Percentiles rank a stretch among this genome's conserved stretches.
phyloP scores from a whole-genome alignment of 495 filamentous ascomycete species.

The Xylaria scruposa region DNA sequence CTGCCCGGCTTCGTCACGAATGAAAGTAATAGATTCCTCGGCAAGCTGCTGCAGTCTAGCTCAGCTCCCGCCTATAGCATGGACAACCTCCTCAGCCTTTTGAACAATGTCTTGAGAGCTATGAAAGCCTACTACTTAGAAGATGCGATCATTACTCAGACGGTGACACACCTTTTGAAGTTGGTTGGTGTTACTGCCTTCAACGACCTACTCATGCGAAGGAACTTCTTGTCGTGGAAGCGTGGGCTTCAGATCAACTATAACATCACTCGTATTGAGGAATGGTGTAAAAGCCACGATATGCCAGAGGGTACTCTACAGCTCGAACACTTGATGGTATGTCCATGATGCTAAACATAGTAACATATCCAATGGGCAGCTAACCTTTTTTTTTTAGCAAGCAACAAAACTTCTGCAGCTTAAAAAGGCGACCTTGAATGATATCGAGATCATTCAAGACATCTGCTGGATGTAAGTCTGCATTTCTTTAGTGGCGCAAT shows the following conservation, averaged over 20 bases:
- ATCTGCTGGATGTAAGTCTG: slow-evolving; percentile 97
- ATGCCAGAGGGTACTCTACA: slow-evolving; percentile 99
- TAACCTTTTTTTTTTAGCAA: slow-evolving; percentile 68
- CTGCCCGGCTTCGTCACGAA: slow-evolving; percentile 98
- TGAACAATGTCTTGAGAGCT: slow-evolving; percentile 97
- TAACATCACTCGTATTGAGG: slow-evolving; percentile 98
- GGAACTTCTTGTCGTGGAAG: slow-evolving; percentile 99
- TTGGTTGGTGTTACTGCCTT: slow-evolving; percentile 98
- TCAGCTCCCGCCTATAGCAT: slow-evolving; percentile 94
- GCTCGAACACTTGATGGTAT: slow-evolving; percentile 96
- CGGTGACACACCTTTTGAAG: slow-evolving; percentile 89
- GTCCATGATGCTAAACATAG: slow-evolving; percentile 23
- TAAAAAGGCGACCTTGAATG: slow-evolving; percentile 98
- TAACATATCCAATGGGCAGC: background rate
- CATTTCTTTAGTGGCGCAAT: background rate
- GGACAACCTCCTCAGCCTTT: slow-evolving; percentile 95
- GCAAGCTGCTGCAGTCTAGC: slow-evolving; percentile 89
- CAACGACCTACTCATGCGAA: slow-evolving; percentile 96
- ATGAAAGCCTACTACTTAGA: slow-evolving; percentile 99
- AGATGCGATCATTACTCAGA: slow-evolving; percentile 93
- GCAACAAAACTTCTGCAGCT: slow-evolving; percentile 98
- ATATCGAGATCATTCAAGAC: slow-evolving; percentile 99
- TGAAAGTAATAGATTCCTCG: slow-evolving; percentile 96
- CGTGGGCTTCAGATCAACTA: slow-evolving; percentile 99
- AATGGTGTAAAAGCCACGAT: slow-evolving; percentile 99